Conservation (phyloP, 805 yeast genomes). For the Danielia oregonensis region DNA sequence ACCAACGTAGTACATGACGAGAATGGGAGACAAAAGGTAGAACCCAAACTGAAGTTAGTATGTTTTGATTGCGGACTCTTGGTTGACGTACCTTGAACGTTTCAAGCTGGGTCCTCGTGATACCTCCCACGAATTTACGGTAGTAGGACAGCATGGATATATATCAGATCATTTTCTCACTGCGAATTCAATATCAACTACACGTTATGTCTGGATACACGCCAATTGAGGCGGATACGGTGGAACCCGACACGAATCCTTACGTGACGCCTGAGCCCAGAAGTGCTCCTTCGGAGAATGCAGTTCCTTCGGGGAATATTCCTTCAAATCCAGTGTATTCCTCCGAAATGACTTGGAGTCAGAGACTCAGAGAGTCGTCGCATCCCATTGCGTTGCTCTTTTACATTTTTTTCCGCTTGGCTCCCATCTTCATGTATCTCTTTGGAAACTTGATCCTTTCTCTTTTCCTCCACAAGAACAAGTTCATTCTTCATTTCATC, state of each 20-base stretch:
- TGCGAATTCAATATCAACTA: conserved; percentile 8
- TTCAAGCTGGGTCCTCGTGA: conserved; percentile 42
- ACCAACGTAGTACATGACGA: conserved; percentile 93
- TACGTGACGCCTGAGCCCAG: background rate
- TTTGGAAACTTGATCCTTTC: conserved; percentile 67
- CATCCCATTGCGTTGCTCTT: conserved; percentile 77
- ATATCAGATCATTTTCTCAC: conserved; percentile 3
- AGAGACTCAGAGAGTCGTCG: conserved; percentile 58
- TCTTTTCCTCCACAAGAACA: conserved; percentile 34
- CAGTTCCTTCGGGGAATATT: background rate
- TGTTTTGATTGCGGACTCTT: no score
- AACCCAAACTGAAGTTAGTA: conserved; percentile 57
- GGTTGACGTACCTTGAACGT: conserved; percentile 40
- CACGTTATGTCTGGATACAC: conserved; percentile 22
- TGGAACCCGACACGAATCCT: conserved; percentile 2
- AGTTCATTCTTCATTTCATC: conserved; percentile 70
- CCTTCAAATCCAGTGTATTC: background rate
- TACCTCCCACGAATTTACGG: conserved; percentile 31
- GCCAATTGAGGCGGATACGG: conserved; percentile 28
- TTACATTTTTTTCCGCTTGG: conserved; percentile 58
- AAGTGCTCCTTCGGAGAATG: background rate
- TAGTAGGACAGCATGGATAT: conserved; percentile 15
- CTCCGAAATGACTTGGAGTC: conserved; percentile 19
- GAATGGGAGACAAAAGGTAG: conserved; percentile 79
- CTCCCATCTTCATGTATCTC: conserved; percentile 62